Conservation (phyloP, 2,329 filamentous ascomycete genomes). For the Bipolaris zeicola region DNA sequence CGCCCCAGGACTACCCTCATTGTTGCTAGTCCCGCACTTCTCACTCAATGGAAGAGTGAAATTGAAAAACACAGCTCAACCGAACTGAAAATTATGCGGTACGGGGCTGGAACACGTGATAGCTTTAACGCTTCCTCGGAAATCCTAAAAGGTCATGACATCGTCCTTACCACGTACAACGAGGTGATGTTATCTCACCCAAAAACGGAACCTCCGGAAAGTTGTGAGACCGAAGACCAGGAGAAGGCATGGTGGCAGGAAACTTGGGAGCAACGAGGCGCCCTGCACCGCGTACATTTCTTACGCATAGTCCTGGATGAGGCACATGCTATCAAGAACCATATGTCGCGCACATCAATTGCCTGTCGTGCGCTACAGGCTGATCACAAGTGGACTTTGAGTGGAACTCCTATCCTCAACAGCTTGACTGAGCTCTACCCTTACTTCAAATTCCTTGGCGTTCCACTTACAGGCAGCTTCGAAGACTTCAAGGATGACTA, state of each 20-base stretch:
- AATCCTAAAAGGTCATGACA: conserved; percentile 33
- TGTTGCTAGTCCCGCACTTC: conserved; percentile 48
- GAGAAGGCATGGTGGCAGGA: conserved; percentile 47
- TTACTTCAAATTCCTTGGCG: conserved; percentile 54
- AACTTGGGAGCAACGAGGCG: conserved; percentile 40
- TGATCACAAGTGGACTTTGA: conserved; percentile 51
- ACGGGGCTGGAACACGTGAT: conserved; percentile 30
- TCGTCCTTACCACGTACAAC: conserved; percentile 52
- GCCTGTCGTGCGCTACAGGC: conserved; percentile 53
- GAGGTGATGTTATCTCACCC: conserved; percentile 38
- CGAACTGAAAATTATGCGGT: conserved; percentile 32
- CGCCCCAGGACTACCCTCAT: conserved; percentile 49
- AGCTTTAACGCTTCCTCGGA: conserved; percentile 22
- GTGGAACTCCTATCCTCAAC: conserved; percentile 52
- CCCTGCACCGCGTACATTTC: conserved; percentile 42
- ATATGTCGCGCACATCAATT: conserved; percentile 48
- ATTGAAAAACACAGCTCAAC: conserved; percentile 37
- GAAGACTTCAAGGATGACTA: conserved; percentile 54
- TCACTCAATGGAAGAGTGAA: conserved; percentile 50
- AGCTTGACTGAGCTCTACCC: conserved; percentile 39
- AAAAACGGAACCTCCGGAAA: no score
- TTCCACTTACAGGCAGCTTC: conserved; percentile 50
- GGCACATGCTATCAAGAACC: conserved; percentile 62
- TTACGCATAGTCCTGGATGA: conserved; percentile 64
- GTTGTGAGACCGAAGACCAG: no score